These are phyloP conservation scores for Podospora tetraspora DNA, from an alignment of 495 filamentous ascomycete genomes.

Conservation along the genomic window DNA sequence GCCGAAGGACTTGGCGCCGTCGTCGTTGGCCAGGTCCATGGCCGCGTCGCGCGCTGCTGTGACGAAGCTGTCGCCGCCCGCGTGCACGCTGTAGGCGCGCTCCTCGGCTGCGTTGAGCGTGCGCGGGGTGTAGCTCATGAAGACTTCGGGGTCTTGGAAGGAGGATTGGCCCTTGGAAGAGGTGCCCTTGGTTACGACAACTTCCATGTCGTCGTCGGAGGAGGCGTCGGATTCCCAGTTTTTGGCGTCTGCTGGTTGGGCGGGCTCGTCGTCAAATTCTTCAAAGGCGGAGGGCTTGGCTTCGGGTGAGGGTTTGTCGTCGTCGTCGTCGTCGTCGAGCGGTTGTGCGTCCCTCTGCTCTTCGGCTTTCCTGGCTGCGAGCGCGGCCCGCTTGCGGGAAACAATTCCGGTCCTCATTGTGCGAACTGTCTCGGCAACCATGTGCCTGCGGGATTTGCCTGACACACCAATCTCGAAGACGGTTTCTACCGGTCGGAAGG, in stretches of 20 bases:
- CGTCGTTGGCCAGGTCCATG: slow-evolving; percentile 87
- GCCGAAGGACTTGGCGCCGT: slow-evolving; percentile 69
- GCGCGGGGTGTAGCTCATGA: slow-evolving; percentile 89
- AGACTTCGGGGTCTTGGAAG: slow-evolving; percentile 81
- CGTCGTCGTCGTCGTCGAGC: slow-evolving; percentile 33
- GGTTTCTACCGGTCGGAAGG: slow-evolving; percentile 83
- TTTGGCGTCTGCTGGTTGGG: slow-evolving; percentile 42
- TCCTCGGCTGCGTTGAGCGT: slow-evolving; percentile 75
- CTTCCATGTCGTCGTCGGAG: slow-evolving; percentile 71
- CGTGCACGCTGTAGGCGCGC: slow-evolving; percentile 84
- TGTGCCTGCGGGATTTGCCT: slow-evolving; percentile 54
- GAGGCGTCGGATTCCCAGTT: slow-evolving; percentile 58
- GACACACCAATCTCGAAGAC: slow-evolving; percentile 86
- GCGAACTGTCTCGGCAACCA: slow-evolving; percentile 76
- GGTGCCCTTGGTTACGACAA: slow-evolving; percentile 68
- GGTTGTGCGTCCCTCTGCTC: slow-evolving; percentile 20
- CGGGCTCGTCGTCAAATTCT: slow-evolving; percentile 36
- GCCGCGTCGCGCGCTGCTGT: slow-evolving; percentile 73
- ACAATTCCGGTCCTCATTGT: slow-evolving; percentile 57
- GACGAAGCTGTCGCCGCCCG: slow-evolving; percentile 70
- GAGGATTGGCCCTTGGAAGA: slow-evolving; percentile 44
- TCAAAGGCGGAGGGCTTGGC: slow-evolving; percentile 21
- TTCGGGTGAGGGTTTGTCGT: slow-evolving; percentile 15
- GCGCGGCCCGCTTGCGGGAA: slow-evolving; percentile 27
- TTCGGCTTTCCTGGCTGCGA: slow-evolving; percentile 21